Percentiles rank a stretch among this genome's conserved stretches.
Conservation (phyloP, 495 filamentous ascomycete genomes). For the Terfezia claveryi region DNA sequence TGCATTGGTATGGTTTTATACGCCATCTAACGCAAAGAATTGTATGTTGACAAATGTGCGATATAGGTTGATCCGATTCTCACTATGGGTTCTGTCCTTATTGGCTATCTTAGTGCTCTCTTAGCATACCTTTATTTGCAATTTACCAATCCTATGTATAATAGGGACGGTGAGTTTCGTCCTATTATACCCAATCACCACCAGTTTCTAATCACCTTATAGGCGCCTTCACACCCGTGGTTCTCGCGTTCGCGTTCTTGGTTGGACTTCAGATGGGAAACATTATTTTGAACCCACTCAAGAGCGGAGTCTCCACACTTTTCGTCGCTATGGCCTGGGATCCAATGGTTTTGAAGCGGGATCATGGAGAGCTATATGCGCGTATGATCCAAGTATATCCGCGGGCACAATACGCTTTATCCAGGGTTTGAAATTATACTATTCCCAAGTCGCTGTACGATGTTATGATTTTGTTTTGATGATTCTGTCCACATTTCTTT, state of each 20-base stretch:
- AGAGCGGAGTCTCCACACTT: constrained; percentile 53
- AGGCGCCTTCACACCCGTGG: constrained; percentile 40
- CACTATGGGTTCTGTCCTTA: constrained; percentile 66
- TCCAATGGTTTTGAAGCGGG: constrained; percentile 58
- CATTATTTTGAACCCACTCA: constrained; percentile 64
- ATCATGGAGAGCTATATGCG: constrained; percentile 61
- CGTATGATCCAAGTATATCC: constrained; percentile 62
- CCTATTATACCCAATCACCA: no score
- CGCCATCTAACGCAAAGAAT: no score
- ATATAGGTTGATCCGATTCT: constrained; percentile 54
- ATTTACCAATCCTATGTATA: constrained; percentile 60
- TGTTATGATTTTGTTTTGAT: no score
- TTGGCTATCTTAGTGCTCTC: constrained; percentile 60
- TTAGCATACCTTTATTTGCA: constrained; percentile 68
- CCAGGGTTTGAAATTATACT: not conserved
- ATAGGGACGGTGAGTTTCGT: constrained; percentile 21
- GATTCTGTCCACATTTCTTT: no score
- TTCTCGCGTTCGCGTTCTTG: constrained; percentile 65
- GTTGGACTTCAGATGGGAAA: constrained; percentile 74
- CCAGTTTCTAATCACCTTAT: not conserved
- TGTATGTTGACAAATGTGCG: not conserved
- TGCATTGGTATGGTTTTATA: constrained; percentile 30
- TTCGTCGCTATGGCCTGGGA: constrained; percentile 82
- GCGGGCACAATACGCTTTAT: constrained; percentile 40
- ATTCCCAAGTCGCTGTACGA: not conserved